phyloP scores from a whole-genome alignment of 768 basidiomycete genomes.

The Pleurotus eryngii region DNA sequence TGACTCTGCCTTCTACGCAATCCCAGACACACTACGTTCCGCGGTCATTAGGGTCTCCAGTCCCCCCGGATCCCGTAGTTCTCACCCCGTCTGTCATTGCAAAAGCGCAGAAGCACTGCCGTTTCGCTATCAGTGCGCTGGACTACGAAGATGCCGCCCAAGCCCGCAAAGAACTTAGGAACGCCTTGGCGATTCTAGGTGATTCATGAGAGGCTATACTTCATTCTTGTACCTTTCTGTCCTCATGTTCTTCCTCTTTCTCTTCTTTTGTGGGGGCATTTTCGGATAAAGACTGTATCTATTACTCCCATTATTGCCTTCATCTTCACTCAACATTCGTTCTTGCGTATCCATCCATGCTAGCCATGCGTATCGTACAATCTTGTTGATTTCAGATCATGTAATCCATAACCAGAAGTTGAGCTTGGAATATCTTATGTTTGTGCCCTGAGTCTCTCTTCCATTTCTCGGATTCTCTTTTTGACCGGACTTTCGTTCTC shows the following conservation, averaged over 20 bases:
- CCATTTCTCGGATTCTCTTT: slow-evolving; percentile 38
- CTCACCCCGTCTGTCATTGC: slow-evolving; percentile 65
- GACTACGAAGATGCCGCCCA: slow-evolving; percentile 93
- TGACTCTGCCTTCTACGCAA: not conserved
- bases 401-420: not conserved
- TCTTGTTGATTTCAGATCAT: not conserved
- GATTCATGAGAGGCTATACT: slow-evolving; percentile 24
- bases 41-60: slow-evolving; percentile 11
- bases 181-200: slow-evolving; percentile 68
- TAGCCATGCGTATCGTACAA: too few relatives aligned
- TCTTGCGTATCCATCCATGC: too few relatives aligned
- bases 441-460: slow-evolving; percentile 13
- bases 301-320: not conserved
- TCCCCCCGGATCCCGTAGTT: slow-evolving; percentile 34
- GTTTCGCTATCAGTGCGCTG: slow-evolving; percentile 90
- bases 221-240: not conserved
- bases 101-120: slow-evolving; percentile 86
- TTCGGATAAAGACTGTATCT: not conserved
- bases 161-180: slow-evolving; percentile 77
- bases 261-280: not conserved
- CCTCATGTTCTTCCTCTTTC: not conserved
- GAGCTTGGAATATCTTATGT: not conserved
- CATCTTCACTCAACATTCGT: too few relatives aligned
- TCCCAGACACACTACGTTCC: slow-evolving; percentile 13
- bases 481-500: slow-evolving; percentile 28